Percentiles rank a stretch among this genome's conserved stretches.
phyloP scores from a whole-genome alignment of 2,329 filamentous ascomycete species.

The Huntiella savannae region DNA sequence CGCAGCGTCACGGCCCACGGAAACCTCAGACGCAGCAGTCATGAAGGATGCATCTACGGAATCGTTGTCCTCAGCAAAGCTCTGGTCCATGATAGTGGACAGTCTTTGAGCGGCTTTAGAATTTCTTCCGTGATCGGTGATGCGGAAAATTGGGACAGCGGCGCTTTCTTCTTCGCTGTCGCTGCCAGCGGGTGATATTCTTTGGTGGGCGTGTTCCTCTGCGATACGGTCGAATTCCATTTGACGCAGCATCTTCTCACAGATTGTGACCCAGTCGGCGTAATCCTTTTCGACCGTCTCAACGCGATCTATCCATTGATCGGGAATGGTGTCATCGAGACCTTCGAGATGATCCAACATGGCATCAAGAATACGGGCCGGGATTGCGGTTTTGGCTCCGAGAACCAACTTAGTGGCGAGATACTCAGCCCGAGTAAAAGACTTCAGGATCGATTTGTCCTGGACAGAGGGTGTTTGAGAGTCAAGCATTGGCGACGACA shows the following conservation, averaged over 20 bases:
- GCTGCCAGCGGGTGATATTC: background rate
- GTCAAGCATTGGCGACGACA: constrained; percentile 10
- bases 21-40: constrained; percentile 3
- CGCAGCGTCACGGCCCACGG: constrained; percentile 5
- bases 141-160: constrained; percentile 3
- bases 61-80: background rate
- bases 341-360: constrained; percentile 82
- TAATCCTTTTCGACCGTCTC: constrained; percentile 64
- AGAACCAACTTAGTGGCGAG: constrained; percentile 43
- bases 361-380: constrained; percentile 58
- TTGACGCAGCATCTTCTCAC: constrained; percentile 54
- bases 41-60: constrained; percentile 1
- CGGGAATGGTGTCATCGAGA: constrained; percentile 63
- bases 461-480: background rate
- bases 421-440: constrained; percentile 27
- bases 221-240: constrained; percentile 26
- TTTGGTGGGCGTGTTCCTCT: constrained; percentile 6
- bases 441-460: background rate
- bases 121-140: constrained; percentile 1
- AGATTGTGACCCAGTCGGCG: constrained; percentile 60
- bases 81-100: constrained; percentile 5
- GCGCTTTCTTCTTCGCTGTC: background rate
- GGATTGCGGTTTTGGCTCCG: constrained; percentile 45
- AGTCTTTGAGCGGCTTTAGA: constrained; percentile 1
- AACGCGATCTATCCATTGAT: constrained; percentile 72